Evolutionary conservation across 1,284 basidiomycete genomes (phyloP).

Genomic region (Vanrija sp.): DNA sequence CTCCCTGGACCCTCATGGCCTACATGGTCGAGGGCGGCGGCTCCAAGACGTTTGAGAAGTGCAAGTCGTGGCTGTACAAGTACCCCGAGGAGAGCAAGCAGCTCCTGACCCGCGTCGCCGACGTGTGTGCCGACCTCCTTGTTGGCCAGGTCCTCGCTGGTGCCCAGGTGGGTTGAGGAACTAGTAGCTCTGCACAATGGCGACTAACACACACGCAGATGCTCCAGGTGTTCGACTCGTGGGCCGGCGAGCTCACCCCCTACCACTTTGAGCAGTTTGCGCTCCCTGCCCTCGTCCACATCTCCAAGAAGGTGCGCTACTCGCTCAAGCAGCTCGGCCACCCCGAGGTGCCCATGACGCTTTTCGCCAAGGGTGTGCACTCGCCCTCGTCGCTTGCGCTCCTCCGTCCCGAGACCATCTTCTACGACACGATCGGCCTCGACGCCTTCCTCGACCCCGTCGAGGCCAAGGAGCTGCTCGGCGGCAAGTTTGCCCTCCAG

Average conservation of each 20-base stretch:
- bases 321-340: slow-evolving; percentile 59
- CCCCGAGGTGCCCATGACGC: slow-evolving; percentile 69
- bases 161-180: slow-evolving; percentile 66
- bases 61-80: slow-evolving; percentile 88
- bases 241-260: slow-evolving; percentile 83
- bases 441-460: slow-evolving; percentile 81
- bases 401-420: slow-evolving; percentile 52
- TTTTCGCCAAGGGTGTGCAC: slow-evolving; percentile 92
- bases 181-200: background rate
- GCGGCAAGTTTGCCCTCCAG: slow-evolving; percentile 67
- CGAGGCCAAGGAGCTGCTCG: slow-evolving; percentile 62
- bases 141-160: slow-evolving; percentile 88
- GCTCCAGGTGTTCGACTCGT: slow-evolving; percentile 93
- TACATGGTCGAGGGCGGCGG: slow-evolving; percentile 97
- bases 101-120: slow-evolving; percentile 71
- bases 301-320: slow-evolving; percentile 57
- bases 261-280: slow-evolving; percentile 70
- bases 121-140: slow-evolving; percentile 78
- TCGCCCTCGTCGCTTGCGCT: slow-evolving; percentile 45
- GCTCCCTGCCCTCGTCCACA: slow-evolving; percentile 47
- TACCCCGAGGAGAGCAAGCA: slow-evolving; percentile 75
- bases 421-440: slow-evolving; percentile 81
- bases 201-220: slow-evolving; percentile 54
- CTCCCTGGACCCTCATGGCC: slow-evolving; percentile 92
- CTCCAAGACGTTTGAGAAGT: slow-evolving; percentile 79